phyloP scores from a whole-genome alignment of 1,139 yeast species.

The Suhomyces panamericanus region DNA sequence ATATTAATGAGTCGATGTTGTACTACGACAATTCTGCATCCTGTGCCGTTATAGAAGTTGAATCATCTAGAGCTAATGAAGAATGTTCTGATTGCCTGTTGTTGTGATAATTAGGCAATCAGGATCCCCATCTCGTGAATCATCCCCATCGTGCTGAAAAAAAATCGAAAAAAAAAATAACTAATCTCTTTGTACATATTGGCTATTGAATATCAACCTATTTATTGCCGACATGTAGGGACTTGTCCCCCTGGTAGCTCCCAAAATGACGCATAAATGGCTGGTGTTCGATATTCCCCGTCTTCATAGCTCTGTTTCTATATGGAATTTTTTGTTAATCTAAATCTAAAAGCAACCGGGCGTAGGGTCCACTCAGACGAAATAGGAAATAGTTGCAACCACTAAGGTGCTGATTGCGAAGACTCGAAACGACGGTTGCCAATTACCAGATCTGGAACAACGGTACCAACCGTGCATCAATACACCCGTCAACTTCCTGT shows the following conservation, averaged over 20 bases:
- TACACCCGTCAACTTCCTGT: no score
- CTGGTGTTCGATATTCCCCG: background rate
- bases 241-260: background rate
- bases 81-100: background rate
- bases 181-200: constrained; percentile 4
- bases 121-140: no score
- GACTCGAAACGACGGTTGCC: no score
- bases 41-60: constrained; percentile 6
- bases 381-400: background rate
- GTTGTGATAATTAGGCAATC: background rate
- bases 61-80: constrained; percentile 1
- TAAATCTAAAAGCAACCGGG: background rate
- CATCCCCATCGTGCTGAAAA: background rate
- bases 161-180: constrained; percentile 1
- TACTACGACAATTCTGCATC: constrained; percentile 8
- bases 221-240: constrained; percentile 5
- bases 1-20: constrained; percentile 7
- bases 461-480: no score
- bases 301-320: constrained; percentile 1
- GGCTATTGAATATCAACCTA: constrained; percentile 5
- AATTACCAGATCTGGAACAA: no score
- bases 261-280: background rate
- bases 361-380: background rate
- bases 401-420: background rate
- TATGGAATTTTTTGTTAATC: constrained; percentile 1